Percentiles rank a stretch among this genome's conserved stretches.
Evolutionary conservation across 2,329 filamentous ascomycete species (phyloP).

Genomic region (Nemania diffusa): DNA sequence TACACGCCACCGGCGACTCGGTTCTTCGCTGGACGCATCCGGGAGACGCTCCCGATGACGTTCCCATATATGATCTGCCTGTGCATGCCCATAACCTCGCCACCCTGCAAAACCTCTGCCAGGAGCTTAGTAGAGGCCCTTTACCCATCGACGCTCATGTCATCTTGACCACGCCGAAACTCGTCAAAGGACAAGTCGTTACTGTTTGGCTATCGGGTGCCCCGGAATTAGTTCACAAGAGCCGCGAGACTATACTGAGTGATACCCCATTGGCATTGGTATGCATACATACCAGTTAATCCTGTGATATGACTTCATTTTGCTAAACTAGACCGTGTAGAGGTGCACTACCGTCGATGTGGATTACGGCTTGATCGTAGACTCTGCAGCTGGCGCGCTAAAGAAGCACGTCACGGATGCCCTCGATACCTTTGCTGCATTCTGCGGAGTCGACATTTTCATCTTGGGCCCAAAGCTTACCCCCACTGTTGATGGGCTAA

Average conservation of each 20-base stretch:
- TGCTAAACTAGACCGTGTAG: conserved; percentile 61
- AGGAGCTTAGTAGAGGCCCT: conserved; percentile 77
- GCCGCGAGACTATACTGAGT: conserved; percentile 88
- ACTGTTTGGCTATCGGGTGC: conserved; percentile 93
- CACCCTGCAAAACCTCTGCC: conserved; percentile 81
- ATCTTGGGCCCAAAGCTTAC: conserved; percentile 89
- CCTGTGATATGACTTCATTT: conserved; percentile 35
- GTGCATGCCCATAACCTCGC: conserved; percentile 89
- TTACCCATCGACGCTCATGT: conserved; percentile 85
- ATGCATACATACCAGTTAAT: conserved; percentile 55
- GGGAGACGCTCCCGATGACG: conserved; percentile 83
- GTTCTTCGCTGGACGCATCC: conserved; percentile 94
- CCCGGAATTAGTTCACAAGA: conserved; percentile 87
- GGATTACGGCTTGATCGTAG: conserved; percentile 88
- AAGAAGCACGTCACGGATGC: conserved; percentile 82
- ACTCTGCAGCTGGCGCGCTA: conserved; percentile 72
- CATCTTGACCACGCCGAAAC: conserved; percentile 81
- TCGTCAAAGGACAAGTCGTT: conserved; percentile 74
- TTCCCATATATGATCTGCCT: conserved; percentile 88
- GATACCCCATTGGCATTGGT: conserved; percentile 93
- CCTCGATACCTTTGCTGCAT: conserved; percentile 85
- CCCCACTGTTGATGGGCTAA: conserved; percentile 77
- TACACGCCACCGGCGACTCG: conserved; percentile 89
- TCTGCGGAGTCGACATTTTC: conserved; percentile 96
- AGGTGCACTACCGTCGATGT: conserved; percentile 94